Percentiles rank a stretch among this genome's conserved stretches.
Conservation (phyloP, 768 basidiomycete species). For the Rhodotorula toruloides region DNA sequence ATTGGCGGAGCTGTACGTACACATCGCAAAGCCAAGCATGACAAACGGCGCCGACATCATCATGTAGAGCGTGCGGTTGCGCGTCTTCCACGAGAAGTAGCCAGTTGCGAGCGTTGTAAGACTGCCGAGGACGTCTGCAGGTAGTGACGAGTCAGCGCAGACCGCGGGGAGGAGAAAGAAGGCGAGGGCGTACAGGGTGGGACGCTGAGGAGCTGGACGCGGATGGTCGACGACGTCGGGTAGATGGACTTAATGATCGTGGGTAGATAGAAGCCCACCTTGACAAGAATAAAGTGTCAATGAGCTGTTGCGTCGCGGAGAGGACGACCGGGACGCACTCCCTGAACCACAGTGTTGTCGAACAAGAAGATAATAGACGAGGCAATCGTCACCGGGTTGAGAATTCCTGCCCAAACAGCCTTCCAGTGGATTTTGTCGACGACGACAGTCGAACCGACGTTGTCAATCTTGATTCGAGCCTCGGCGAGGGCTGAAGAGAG, state of each 20-base stretch:
- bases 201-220: not conserved
- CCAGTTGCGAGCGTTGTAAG: constrained; percentile 24
- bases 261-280: constrained; percentile 14
- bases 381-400: constrained; percentile 28
- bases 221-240: too few relatives aligned
- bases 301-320: not conserved
- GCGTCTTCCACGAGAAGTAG: constrained; percentile 37
- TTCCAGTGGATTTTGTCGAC: constrained; percentile 38
- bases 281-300: not conserved
- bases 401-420: constrained; percentile 19
- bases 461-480: constrained; percentile 41
- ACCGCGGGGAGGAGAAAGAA: constrained; percentile 40
- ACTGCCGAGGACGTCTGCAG: constrained; percentile 40
- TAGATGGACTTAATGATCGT: not conserved
- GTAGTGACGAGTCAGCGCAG: constrained; percentile 37
- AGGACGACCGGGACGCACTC: not conserved
- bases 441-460: constrained; percentile 36
- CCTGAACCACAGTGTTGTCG: constrained; percentile 40
- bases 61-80: constrained; percentile 33
- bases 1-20: not conserved
- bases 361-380: constrained; percentile 40
- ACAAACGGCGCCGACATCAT: constrained; percentile 25
- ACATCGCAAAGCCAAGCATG: constrained; percentile 6
- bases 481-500: constrained; percentile 11
- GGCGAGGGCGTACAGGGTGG: not conserved